Evolutionary conservation across 345 rosid genomes (phyloP), one percentile per base, ranked within the genome.

Genomic region (Salix koriyanagi): DNA sequence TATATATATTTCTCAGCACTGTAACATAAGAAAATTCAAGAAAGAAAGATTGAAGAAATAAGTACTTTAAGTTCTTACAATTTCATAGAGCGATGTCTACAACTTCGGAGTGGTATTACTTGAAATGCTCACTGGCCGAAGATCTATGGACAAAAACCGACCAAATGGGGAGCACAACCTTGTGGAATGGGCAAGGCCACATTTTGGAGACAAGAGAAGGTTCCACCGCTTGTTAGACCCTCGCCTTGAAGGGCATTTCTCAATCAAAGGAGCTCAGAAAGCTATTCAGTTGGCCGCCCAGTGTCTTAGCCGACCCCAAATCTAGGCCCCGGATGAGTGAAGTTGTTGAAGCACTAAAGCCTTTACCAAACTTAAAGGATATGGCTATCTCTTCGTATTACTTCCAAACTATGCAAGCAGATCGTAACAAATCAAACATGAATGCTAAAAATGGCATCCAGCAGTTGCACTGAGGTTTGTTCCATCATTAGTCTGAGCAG

Each of bases 91-190:
- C 62, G 86, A 83, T 60, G 86, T 83, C 26, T 83, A 83, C 71
- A 80, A 83, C 42, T 83, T 83, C 58, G 86, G 86, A 74, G 86
- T 83, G 62, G 86, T 83, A 36, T 64, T 83, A 65, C 83, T 83
- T 23, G 86, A 83, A 80, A 83, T 83, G 83, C 74, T 83, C 74
- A 83, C 83, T 12, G 83, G 86, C 48, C 72, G 80, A 44, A 68
- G 84, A 77, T 77, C 78, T 18, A 94, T 94, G 85, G 98, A 94
- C 84, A 94, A 92, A 83, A 91, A 84, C 82, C 91, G 98, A 12
- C 97, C 97, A 18, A 92, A 94, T 65, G 97, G 97, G 74, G 97
- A 94, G 81, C 95, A 92, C 79, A 94, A 91, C 85, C 94, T 95
- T 30, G 99, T 91, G 1, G 97, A 91, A 86, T 95, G 97, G 94